These are phyloP conservation scores for Pseudocercospora fijiensis DNA, from an alignment of 2,329 filamentous ascomycete species.

Conservation along the genomic window DNA sequence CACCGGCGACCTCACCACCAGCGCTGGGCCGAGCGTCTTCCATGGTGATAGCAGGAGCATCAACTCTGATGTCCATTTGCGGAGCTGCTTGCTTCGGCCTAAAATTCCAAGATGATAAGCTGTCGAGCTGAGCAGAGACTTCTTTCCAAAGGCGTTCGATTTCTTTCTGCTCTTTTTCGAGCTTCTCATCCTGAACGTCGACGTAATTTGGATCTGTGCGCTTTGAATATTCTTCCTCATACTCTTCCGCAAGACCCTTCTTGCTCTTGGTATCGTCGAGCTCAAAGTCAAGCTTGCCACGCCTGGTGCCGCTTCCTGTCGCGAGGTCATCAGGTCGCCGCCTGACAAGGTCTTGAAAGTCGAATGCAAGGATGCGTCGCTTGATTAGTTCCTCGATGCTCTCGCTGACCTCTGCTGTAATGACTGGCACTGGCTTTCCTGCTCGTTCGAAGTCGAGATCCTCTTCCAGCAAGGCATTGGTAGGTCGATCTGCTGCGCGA, in stretches of 20 bases:
- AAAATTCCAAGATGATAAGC: constrained; percentile 91
- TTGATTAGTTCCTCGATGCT: constrained; percentile 93
- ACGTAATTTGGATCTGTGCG: constrained; percentile 76
- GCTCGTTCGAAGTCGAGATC: constrained; percentile 94
- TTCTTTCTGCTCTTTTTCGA: constrained; percentile 71
- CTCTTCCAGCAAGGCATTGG: constrained; percentile 91
- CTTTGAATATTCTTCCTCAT: constrained; percentile 88
- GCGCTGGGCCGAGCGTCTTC: constrained; percentile 90
- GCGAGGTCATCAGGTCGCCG: constrained; percentile 73
- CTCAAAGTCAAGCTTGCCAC: constrained; percentile 66
- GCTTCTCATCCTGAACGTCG: constrained; percentile 77
- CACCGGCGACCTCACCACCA: constrained; percentile 67
- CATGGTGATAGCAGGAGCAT: constrained; percentile 89
- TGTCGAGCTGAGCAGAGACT: constrained; percentile 76
- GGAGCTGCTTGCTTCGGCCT: constrained; percentile 81
- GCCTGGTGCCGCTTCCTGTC: constrained; percentile 59
- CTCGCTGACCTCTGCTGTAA: constrained; percentile 87
- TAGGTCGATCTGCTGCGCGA: constrained; percentile 72
- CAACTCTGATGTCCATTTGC: constrained; percentile 80
- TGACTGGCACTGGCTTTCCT: constrained; percentile 90
- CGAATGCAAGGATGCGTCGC: constrained; percentile 79
- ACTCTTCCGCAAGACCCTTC: constrained; percentile 85
- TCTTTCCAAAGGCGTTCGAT: constrained; percentile 81
- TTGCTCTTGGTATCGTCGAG: constrained; percentile 85
- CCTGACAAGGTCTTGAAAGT: constrained; percentile 88